Evolutionary conservation across 352 stramenopile species (phyloP).

Genomic region (Phytophthora nicotianae): DNA sequence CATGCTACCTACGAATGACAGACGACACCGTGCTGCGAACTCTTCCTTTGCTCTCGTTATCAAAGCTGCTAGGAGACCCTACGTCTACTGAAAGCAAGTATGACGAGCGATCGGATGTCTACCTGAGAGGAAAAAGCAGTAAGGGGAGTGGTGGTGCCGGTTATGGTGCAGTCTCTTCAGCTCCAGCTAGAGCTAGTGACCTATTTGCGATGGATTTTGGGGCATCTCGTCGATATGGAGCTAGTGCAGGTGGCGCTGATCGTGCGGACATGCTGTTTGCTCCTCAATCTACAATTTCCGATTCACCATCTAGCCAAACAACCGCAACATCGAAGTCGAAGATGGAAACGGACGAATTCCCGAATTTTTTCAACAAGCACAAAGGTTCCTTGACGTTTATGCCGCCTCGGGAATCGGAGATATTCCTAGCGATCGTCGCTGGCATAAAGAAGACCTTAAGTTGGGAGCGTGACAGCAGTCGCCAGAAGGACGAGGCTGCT

Average conservation of each 20-base stretch:
- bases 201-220: slow-evolving; percentile 75
- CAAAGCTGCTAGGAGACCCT: slow-evolving; percentile 43
- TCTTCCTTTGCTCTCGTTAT: slow-evolving; percentile 63
- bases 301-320: slow-evolving; percentile 1
- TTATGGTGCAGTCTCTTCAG: slow-evolving; percentile 10
- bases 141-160: slow-evolving; percentile 5
- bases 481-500: slow-evolving; percentile 71
- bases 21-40: slow-evolving; percentile 51
- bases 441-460: slow-evolving; percentile 56
- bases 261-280: slow-evolving; percentile 69
- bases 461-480: slow-evolving; percentile 63
- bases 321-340: slow-evolving; percentile 24
- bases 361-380: slow-evolving; percentile 65
- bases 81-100: slow-evolving; percentile 19
- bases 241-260: slow-evolving; percentile 32
- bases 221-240: slow-evolving; percentile 31
- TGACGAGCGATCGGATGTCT: slow-evolving; percentile 54
- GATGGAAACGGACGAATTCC: slow-evolving; percentile 49
- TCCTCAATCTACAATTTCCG: slow-evolving; percentile 18
- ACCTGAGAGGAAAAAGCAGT: slow-evolving; percentile 42
- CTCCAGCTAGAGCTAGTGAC: slow-evolving; percentile 67
- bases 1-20: slow-evolving; percentile 79
- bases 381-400: slow-evolving; percentile 62
- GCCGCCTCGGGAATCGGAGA: slow-evolving; percentile 30
- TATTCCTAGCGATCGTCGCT: slow-evolving; percentile 62